A percentile compares a stretch with the other conserved stretches of the same genome.
phyloP scores from a whole-genome alignment of 1,139 yeast genomes.

The Pichia sp. region DNA sequence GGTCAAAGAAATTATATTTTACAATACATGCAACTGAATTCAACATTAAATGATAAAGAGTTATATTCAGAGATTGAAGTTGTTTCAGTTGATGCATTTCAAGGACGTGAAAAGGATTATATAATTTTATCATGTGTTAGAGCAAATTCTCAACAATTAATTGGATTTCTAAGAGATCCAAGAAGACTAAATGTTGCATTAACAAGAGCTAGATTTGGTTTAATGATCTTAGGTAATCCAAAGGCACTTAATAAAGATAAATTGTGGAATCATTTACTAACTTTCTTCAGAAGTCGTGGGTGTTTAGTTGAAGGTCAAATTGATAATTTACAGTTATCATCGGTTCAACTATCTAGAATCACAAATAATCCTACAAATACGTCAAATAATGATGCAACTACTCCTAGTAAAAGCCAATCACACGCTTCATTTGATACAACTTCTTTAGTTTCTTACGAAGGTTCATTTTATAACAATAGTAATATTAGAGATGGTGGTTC shows the following conservation, averaged over 20 bases:
- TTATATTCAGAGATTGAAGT: slow-evolving; percentile 73
- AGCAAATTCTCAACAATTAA: slow-evolving; percentile 73
- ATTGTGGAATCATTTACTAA: slow-evolving; percentile 73
- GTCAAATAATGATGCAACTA: not conserved
- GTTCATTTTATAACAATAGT: slow-evolving; percentile 14
- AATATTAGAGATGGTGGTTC: not conserved
- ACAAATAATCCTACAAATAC: not conserved
- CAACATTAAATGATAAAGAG: slow-evolving; percentile 56
- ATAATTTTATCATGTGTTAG: slow-evolving; percentile 87
- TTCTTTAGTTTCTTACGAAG: slow-evolving; percentile 24
- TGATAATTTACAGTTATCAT: slow-evolving; percentile 61
- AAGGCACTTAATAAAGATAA: slow-evolving; percentile 62
- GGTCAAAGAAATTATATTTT: slow-evolving; percentile 84
- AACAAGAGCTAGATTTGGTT: slow-evolving; percentile 84
- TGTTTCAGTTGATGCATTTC: slow-evolving; percentile 92
- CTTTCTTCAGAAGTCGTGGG: slow-evolving; percentile 78
- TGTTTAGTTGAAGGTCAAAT: slow-evolving; percentile 91
- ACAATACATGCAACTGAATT: slow-evolving; percentile 72
- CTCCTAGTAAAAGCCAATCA: not conserved
- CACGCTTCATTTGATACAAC: slow-evolving; percentile 19
- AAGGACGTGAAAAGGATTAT: slow-evolving; percentile 91
- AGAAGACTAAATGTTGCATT: slow-evolving; percentile 88
- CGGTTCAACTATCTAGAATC: slow-evolving; percentile 44
- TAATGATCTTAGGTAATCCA: slow-evolving; percentile 80
- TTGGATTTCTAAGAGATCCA: slow-evolving; percentile 87